Conservation (phyloP, 169 alveolate genomes). For the Babesia sp. region DNA sequence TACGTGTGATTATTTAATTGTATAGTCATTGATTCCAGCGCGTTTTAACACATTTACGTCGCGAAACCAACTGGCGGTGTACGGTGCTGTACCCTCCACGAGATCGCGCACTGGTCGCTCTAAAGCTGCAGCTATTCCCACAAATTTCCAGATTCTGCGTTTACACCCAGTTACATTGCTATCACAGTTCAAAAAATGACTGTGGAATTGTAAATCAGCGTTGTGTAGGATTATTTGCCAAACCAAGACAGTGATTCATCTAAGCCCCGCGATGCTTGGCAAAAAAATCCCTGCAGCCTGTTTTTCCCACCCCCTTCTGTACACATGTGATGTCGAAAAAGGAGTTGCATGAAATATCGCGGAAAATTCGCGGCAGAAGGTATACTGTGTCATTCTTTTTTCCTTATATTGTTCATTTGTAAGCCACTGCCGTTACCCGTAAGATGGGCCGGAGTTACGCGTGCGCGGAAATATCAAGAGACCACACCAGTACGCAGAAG, state of each 20-base stretch:
- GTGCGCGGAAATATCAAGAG: slow-evolving; percentile 6
- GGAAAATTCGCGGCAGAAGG: slow-evolving; percentile 31
- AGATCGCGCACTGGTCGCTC: slow-evolving; percentile 18
- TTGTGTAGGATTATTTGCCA: neutral
- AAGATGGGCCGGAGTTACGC: slow-evolving; percentile 12
- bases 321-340: neutral
- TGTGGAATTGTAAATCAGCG: neutral
- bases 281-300: neutral
- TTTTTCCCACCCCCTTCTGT: neutral
- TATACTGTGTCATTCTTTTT: neutral
- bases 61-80: slow-evolving; percentile 23
- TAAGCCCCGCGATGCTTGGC: neutral
- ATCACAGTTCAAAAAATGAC: neutral
- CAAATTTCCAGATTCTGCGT: neutral
- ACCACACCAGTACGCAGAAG: neutral
- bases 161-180: neutral
- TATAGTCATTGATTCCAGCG: neutral
- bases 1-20: neutral
- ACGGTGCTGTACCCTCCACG: slow-evolving; percentile 24
- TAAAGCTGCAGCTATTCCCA: neutral
- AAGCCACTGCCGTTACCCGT: neutral
- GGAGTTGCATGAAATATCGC: slow-evolving; percentile 12
- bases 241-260: neutral
- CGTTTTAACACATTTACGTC: neutral
- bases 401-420: neutral